Base-by-base conservation (phyloP, 2,329 filamentous ascomycete genomes). In the Tolypocladium tropicale region DNA sequence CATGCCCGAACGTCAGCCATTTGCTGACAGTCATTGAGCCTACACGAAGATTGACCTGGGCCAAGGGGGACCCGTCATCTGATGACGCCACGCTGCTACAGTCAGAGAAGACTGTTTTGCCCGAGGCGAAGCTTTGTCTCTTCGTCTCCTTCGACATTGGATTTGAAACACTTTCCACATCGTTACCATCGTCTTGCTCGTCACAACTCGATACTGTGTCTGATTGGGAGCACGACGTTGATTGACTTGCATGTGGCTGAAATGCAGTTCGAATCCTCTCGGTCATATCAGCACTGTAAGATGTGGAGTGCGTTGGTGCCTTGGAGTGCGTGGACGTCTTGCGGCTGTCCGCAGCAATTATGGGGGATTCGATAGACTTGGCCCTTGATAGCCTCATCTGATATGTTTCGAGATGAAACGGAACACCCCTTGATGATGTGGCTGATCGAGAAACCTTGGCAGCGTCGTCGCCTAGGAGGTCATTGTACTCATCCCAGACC, bases 401-500 rank as follows among this genome's bases (percentile, higher is more conserved):
- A 52, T 78, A 78, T 2, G 68, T 73, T 61, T 84, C 79, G 14
- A 82, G 75, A 59, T 81, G 76, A 64, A 85, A 81, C 25, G 83
- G 77, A 55, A 76, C 67, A 0, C 79, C 80, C 30, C 76, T 74
- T 0, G 83, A 84, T 0, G 81, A 83, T 1, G 77, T 79, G 6
- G 78, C 73, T 1, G 82, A 83, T 1, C 72, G 71, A 2, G 78
- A 77, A 1, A 71, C 71, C 59, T 75, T 74, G 34, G 65, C 57
- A 1, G 68, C 67, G 11, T 77, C 78, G 12, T 89, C 85, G 54
- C 89, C 88, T 55, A 96, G 81, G 14, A 96, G 75, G 63, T 96
- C 93, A 61, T 97, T 86, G 66, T 95, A 96, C 70, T 95, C 93
- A 53, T 92, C 86, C 93, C 93, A 97, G 2, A 96, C 81, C 66